phyloP scores from a whole-genome alignment of 2,329 filamentous ascomycete species.

The Epichloe hybrida region DNA sequence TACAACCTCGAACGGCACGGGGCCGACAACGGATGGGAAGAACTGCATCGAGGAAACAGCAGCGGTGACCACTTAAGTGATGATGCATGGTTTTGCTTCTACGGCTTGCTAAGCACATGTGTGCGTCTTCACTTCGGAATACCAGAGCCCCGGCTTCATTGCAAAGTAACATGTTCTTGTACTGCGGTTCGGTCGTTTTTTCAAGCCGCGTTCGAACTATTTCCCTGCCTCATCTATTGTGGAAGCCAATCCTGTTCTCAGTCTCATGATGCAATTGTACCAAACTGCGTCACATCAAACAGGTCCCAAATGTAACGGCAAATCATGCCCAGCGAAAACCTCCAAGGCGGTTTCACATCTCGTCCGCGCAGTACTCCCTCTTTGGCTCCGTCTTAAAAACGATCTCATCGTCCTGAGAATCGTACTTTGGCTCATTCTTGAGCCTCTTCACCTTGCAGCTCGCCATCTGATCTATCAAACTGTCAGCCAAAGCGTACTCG shows the following conservation, averaged over 20 bases:
- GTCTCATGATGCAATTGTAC: neutral
- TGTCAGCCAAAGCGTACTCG: neutral
- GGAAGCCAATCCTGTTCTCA: neutral
- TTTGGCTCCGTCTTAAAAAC: neutral
- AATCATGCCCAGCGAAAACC: neutral
- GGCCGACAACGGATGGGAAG: too few species aligned
- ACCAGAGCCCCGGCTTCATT: too few species aligned
- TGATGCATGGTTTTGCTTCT: too few species aligned
- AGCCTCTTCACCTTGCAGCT: neutral
- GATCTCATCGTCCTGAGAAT: neutral
- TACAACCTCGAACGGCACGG: too few species aligned
- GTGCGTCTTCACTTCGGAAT: too few species aligned
- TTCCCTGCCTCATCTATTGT: neutral
- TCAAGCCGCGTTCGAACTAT: neutral
- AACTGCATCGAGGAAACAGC: too few species aligned
- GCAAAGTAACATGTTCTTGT: too few species aligned
- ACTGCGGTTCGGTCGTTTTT: too few species aligned
- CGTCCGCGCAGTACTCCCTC: neutral
- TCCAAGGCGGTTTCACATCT: neutral
- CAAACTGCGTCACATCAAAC: neutral
- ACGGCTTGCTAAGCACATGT: too few species aligned
- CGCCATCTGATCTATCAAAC: neutral
- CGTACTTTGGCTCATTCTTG: neutral
- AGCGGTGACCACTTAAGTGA: too few species aligned
- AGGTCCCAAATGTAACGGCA: neutral